phyloP scores from a whole-genome alignment of 805 yeast species.

The Dipodascus albidus region DNA sequence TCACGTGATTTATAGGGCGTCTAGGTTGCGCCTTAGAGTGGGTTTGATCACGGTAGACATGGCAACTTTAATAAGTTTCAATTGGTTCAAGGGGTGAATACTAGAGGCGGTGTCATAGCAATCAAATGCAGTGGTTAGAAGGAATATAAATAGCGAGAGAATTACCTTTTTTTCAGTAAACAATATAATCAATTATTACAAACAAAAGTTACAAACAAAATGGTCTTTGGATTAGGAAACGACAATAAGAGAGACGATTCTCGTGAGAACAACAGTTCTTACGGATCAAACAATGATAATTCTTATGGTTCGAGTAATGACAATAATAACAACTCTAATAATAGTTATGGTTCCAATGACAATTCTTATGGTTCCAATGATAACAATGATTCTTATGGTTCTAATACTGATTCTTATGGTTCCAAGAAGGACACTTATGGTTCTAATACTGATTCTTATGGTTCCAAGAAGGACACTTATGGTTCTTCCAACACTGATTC shows the following conservation, averaged over 20 bases:
- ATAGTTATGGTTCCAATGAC: conserved; percentile 1
- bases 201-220: not conserved
- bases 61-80: not conserved
- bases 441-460: conserved; percentile 6
- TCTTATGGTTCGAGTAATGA: conserved; percentile 2
- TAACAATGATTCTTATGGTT: conserved; percentile 4
- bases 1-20: not conserved
- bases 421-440: conserved; percentile 7
- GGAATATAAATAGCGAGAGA: not conserved
- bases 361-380: conserved; percentile 2
- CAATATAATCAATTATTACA: not conserved
- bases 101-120: not conserved
- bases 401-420: conserved; percentile 5
- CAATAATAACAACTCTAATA: no score
- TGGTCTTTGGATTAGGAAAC: conserved; percentile 2
- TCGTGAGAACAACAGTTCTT: not conserved
- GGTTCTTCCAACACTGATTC: conserved; percentile 3
- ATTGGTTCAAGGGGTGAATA: not conserved
- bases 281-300: not conserved
- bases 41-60: not conserved
- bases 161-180: not conserved
- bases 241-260: not conserved
- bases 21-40: not conserved
- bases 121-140: not conserved
- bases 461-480: conserved; percentile 4